phyloP scores from a whole-genome alignment of 352 stramenopile species.

The Hyaloperonospora brassicae region DNA sequence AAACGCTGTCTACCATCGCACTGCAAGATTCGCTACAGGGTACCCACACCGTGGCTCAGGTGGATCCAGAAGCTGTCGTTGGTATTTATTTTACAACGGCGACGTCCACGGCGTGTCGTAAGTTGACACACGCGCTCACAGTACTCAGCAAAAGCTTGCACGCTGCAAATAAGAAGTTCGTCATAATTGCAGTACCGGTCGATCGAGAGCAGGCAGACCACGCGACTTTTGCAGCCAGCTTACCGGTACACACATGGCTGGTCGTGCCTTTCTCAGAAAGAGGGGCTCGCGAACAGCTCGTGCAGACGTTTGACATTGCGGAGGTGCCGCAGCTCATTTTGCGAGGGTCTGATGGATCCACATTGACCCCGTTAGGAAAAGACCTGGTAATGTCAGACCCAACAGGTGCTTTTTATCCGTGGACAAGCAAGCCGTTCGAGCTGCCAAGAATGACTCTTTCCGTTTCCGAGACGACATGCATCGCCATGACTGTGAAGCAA shows the following conservation, averaged over 20 bases:
- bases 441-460: slow-evolving; percentile 44
- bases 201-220: slow-evolving; percentile 62
- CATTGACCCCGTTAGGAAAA: slow-evolving; percentile 65
- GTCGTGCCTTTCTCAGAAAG: slow-evolving; percentile 71
- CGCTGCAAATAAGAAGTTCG: slow-evolving; percentile 38
- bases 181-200: slow-evolving; percentile 69
- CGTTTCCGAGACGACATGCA: slow-evolving; percentile 51
- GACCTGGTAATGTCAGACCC: slow-evolving; percentile 61
- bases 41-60: slow-evolving; percentile 43
- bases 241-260: slow-evolving; percentile 54
- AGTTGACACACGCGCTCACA: slow-evolving; percentile 47
- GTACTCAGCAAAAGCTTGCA: slow-evolving; percentile 40
- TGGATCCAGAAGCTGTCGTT: slow-evolving; percentile 50
- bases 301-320: slow-evolving; percentile 53
- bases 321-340: slow-evolving; percentile 60
- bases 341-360: slow-evolving; percentile 36
- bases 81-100: slow-evolving; percentile 68
- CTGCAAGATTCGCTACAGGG: slow-evolving; percentile 72
- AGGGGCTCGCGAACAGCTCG: slow-evolving; percentile 56
- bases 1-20: slow-evolving; percentile 48
- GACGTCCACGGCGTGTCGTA: slow-evolving; percentile 37
- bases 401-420: slow-evolving; percentile 55
- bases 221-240: slow-evolving; percentile 36
- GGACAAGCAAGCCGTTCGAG: slow-evolving; percentile 40
- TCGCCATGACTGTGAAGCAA: slow-evolving; percentile 65